Percentiles rank a stretch among this genome's conserved stretches.
These are phyloP conservation scores for Flaveria bidentis DNA, from an alignment of 129 eudicot genomes.

Conservation along the genomic window DNA sequence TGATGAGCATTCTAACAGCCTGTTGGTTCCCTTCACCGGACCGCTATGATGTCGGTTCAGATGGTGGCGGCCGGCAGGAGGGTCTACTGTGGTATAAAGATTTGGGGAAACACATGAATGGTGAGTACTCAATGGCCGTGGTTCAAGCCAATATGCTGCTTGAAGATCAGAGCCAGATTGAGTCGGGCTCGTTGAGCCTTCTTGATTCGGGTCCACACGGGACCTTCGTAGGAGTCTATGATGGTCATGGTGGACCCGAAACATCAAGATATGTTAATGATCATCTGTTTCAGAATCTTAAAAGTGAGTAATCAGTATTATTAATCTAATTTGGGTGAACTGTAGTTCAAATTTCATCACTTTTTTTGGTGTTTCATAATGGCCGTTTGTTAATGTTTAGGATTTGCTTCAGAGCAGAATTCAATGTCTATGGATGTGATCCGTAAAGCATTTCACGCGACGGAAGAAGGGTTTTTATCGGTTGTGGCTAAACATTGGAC, in stretches of 20 bases:
- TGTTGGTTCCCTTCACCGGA: conserved; percentile 63
- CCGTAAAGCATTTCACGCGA: conserved; percentile 65
- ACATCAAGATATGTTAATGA: conserved; percentile 71
- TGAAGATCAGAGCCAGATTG: conserved; percentile 85
- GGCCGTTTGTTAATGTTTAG: conserved; percentile 26
- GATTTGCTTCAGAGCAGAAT: conserved; percentile 60
- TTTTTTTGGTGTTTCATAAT: conserved; percentile 4
- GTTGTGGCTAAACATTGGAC: conserved; percentile 65
- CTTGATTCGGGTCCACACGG: conserved; percentile 75
- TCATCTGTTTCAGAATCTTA: conserved; percentile 68
- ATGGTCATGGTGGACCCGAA: conserved; percentile 92
- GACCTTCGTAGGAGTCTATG: conserved; percentile 79
- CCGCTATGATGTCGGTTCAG: conserved; percentile 49
- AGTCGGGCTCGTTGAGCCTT: conserved; percentile 75
- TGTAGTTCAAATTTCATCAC: not conserved
- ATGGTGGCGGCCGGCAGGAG: conserved; percentile 58
- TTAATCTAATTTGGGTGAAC: not conserved
- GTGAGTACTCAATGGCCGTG: conserved; percentile 82
- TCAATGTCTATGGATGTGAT: conserved; percentile 66
- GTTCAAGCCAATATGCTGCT: conserved; percentile 82
- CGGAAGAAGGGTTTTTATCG: conserved; percentile 75
- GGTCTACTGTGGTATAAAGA: conserved; percentile 77
- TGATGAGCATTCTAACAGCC: conserved; percentile 60
- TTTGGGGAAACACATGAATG: conserved; percentile 57
- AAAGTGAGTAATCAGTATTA: conserved; percentile 40